Evolutionary conservation across 441 rosid genomes (phyloP).

Genomic region (Adansonia madagascariensis): DNA sequence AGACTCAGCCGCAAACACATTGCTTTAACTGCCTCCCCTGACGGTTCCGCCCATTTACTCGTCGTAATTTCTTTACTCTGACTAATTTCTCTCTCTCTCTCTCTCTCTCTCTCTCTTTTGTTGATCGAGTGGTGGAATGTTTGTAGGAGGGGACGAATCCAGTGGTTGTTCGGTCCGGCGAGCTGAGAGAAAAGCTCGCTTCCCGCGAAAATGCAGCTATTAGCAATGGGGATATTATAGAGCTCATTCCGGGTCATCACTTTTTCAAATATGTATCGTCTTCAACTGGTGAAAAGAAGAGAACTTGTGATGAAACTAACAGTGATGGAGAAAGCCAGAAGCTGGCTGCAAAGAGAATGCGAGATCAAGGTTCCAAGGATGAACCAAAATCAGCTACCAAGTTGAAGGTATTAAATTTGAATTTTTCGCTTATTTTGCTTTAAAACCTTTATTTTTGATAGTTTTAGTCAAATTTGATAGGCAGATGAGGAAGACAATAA

Average conservation of each 20-base stretch:
- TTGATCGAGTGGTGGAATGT: conserved; percentile 17
- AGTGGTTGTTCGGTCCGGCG: conserved; percentile 62
- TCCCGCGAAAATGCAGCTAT: conserved; percentile 49
- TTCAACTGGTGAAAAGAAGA: conserved; percentile 34
- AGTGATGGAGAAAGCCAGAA: conserved; percentile 27
- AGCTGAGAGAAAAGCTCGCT: conserved; percentile 58
- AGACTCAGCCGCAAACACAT: conserved; percentile 92
- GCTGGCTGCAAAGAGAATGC: conserved; percentile 48
- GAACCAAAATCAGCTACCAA: conserved; percentile 21
- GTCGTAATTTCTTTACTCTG: conserved; percentile 43
- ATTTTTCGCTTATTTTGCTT: conserved; percentile 18
- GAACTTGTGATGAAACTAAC: conserved; percentile 32
- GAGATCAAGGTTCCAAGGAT: conserved; percentile 36
- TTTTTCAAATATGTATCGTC: conserved; percentile 57
- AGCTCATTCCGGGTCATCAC: conserved; percentile 85
- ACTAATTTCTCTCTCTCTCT: not conserved
- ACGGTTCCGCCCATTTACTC: conserved; percentile 58
- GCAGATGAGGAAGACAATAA: conserved; percentile 30
- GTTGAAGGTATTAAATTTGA: conserved; percentile 33
- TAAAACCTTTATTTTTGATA: not conserved
- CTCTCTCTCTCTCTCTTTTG: not conserved
- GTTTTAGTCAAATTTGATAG: conserved; percentile 29
- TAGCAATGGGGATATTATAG: conserved; percentile 63
- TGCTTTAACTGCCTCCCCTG: conserved; percentile 49
- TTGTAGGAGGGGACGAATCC: conserved; percentile 85